phyloP scores from a whole-genome alignment of 2,329 filamentous ascomycete genomes.

The Sporothrix globosa region DNA sequence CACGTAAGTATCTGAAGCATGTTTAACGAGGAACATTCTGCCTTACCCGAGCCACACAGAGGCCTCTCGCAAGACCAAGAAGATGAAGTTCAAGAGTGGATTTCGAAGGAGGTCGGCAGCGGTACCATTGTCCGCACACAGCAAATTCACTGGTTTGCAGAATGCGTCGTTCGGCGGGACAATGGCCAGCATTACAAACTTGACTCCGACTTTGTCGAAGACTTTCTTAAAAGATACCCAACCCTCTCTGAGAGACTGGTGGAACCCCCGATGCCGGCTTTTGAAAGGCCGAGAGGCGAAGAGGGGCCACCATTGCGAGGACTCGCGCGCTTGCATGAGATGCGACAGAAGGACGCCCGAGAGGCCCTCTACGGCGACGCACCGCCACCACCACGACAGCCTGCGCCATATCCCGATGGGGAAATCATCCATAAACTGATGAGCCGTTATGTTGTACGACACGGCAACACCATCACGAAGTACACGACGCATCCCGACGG shows the following conservation, averaged over 20 bases:
- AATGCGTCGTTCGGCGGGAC: no score
- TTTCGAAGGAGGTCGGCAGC: no score
- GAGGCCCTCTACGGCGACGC: slow-evolving; percentile 29
- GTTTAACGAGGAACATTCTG: no score
- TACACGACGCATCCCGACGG: slow-evolving; percentile 36
- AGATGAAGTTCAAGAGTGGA: no score
- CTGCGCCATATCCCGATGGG: slow-evolving; percentile 38
- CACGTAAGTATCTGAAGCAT: no score
- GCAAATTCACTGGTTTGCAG: no score
- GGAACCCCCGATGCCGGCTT: not conserved
- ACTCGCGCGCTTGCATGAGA: slow-evolving; percentile 17
- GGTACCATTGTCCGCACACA: no score
- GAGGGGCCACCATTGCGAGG: not conserved
- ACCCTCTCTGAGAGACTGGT: not conserved
- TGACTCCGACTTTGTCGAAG: not conserved
- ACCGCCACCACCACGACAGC: slow-evolving; percentile 32
- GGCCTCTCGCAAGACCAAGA: no score
- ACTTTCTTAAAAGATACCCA: slow-evolving; percentile 11
- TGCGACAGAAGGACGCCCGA: slow-evolving; percentile 18
- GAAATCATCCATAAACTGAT: slow-evolving; percentile 34
- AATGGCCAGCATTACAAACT: no score
- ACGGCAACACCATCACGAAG: slow-evolving; percentile 35
- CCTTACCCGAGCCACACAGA: no score
- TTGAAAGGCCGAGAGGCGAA: not conserved
- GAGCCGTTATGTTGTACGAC: slow-evolving; percentile 34